These are phyloP conservation scores for Cryptosporidium viatorum DNA, from an alignment of 169 alveolate species.

Conservation along the genomic window DNA sequence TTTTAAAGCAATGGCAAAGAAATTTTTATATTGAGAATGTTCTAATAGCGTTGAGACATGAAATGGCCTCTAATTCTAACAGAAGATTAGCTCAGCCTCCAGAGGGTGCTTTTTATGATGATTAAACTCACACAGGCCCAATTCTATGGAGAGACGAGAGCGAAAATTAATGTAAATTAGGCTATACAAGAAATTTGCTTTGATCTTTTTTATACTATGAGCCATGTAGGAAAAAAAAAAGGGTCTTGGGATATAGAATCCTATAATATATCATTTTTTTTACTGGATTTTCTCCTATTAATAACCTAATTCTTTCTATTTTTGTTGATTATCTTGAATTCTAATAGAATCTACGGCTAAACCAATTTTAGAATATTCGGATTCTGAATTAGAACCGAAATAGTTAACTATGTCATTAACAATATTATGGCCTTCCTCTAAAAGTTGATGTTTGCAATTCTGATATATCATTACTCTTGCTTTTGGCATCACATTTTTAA, in stretches of 20 bases:
- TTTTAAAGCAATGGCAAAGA: slow-evolving; percentile 91
- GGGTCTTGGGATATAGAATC: neutral
- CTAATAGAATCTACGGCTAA: slow-evolving; percentile 42
- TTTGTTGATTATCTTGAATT: slow-evolving; percentile 7
- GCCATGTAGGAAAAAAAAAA: neutral
- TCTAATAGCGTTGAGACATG: slow-evolving; percentile 90
- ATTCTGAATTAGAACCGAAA: neutral
- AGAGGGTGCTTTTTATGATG: slow-evolving; percentile 92
- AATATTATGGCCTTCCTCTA: slow-evolving; percentile 38
- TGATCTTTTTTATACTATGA: neutral
- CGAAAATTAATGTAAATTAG: neutral
- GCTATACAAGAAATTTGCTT: neutral
- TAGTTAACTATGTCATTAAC: slow-evolving; percentile 33
- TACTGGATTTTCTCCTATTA: neutral
- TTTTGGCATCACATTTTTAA: slow-evolving; percentile 7
- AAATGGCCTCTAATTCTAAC: slow-evolving; percentile 90
- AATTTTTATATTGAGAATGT: slow-evolving; percentile 91
- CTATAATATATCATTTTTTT: neutral
- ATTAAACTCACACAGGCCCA: neutral
- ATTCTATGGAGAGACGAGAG: neutral
- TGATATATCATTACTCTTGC: slow-evolving; percentile 26
- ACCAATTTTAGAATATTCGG: slow-evolving; percentile 23
- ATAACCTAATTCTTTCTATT: neutral
- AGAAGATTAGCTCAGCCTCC: slow-evolving; percentile 94
- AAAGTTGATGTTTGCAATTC: slow-evolving; percentile 60